Evolutionary conservation across 768 basidiomycete genomes (phyloP), one percentile per base, ranked within the genome.

Genomic region (Hericium coralloides): DNA sequence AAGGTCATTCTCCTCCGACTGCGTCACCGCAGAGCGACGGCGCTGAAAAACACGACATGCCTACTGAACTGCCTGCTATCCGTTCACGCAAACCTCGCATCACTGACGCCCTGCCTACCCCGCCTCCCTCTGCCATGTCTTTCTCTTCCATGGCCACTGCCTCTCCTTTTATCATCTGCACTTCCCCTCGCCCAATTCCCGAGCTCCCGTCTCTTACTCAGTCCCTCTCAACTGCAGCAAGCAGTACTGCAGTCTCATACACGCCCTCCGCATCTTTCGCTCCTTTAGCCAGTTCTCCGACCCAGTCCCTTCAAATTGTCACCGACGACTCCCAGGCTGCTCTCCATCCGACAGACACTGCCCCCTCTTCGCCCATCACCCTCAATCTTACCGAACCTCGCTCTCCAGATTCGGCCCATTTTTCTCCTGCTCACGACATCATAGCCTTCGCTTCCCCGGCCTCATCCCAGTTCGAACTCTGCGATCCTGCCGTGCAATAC

Each of bases 331-430:
- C 31, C 6, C 31, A 31, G 7, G 31, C 31, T 9, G 31, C 31
- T 9, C 31, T 31, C 7, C 31, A 8, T 31, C 10, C 31, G 6
- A 31, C 31, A 31, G 31, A 31, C 12, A n/a, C 52, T 18, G 12
- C 31, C 52, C 17, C 25, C 12, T 52, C 52, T 26, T 38, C 52
- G 12, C n/a, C 37, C 26, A 23, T 38, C 51, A 2, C 59, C 8
- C 39, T 62, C 38, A 41, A 62, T 20, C 57, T 62, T 38, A 45
- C 36, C 20, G 61, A 62, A 53, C 61, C 61, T 41, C 49, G 12
- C 38, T 60, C 61, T 22, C 61, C 61, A 23, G 61, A 60, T 18
- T 53, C 59, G 9, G 59, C 59, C 2, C 61, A 58, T 39, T 62
- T 62, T 51, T 60, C 62, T 10, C 57, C 60, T 15, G 52, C 39